These are phyloP conservation scores for Amanita molliuscula DNA, from an alignment of 768 basidiomycete species.

Conservation along the genomic window DNA sequence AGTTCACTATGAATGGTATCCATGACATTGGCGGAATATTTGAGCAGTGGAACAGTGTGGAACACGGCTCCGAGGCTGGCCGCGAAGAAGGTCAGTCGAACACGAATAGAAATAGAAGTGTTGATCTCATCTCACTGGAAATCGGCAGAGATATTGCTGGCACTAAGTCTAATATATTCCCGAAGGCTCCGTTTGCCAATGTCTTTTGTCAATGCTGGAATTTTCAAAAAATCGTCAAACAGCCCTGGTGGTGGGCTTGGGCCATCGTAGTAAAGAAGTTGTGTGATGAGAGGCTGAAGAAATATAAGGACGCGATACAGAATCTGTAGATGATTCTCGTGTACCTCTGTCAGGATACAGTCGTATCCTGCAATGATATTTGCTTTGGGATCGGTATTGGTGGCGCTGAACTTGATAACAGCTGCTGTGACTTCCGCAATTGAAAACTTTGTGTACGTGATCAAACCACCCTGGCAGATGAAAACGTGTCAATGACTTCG, in stretches of 20 bases:
- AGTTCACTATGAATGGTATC: slow-evolving; percentile 26
- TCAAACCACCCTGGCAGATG: slow-evolving; percentile 34
- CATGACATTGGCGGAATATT: slow-evolving; percentile 20
- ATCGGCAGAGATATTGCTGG: slow-evolving; percentile 17
- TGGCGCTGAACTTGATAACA: slow-evolving; percentile 27
- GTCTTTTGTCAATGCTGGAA: slow-evolving; percentile 22
- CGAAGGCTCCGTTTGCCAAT: slow-evolving; percentile 23
- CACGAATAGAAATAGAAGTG: neutral
- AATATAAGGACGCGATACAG: neutral
- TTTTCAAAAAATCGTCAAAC: slow-evolving; percentile 35
- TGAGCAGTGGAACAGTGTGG: slow-evolving; percentile 26
- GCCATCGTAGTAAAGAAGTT: slow-evolving; percentile 41
- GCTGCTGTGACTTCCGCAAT: slow-evolving; percentile 23
- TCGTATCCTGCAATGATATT: slow-evolving; percentile 1
- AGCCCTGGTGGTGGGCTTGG: slow-evolving; percentile 33
- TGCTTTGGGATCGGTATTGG: slow-evolving; percentile 42
- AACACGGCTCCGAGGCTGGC: slow-evolving; percentile 14
- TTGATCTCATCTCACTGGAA: slow-evolving; percentile 4
- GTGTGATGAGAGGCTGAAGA: slow-evolving; percentile 12
- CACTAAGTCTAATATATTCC: slow-evolving; percentile 20
- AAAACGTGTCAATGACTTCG: neutral
- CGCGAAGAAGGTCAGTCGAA: slow-evolving; percentile 9
- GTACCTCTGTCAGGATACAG: neutral
- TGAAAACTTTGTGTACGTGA: slow-evolving; percentile 18
- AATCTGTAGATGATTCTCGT: neutral